Evolutionary conservation across 164 flowering plant species (phyloP).

Genomic region (Stephania yunnanensis): DNA sequence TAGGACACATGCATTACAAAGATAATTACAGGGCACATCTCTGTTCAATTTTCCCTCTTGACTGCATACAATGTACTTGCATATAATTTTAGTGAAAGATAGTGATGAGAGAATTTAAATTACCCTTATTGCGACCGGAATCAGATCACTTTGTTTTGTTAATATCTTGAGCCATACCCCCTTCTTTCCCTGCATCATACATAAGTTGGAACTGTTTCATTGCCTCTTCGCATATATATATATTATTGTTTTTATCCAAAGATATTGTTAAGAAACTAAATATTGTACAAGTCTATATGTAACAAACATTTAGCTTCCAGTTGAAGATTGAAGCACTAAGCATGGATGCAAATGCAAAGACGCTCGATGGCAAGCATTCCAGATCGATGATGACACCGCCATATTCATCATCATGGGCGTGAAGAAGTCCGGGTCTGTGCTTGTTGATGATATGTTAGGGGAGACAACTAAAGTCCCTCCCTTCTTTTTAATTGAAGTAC

Average conservation of each 20-base stretch:
- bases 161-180: conserved; percentile 53
- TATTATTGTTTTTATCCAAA: neutral
- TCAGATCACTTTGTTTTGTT: conserved; percentile 44
- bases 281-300: neutral
- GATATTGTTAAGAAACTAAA: neutral
- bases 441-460: conserved; percentile 26
- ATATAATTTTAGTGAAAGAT: too few relatives aligned
- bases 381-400: conserved; percentile 45
- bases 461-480: conserved; percentile 26
- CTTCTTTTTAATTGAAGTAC: conserved; percentile 13
- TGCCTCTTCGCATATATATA: neutral
- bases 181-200: conserved; percentile 44
- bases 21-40: too few relatives aligned
- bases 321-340: conserved; percentile 39
- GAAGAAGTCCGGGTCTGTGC: conserved; percentile 28
- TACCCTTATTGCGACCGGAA: conserved; percentile 57
- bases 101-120: too few relatives aligned
- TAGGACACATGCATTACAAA: neutral
- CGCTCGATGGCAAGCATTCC: conserved; percentile 36
- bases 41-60: too few relatives aligned
- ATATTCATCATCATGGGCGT: conserved; percentile 54
- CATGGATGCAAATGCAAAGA: conserved; percentile 40
- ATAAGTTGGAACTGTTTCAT: neutral
- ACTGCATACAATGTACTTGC: too few relatives aligned
- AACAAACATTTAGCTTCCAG: conserved; percentile 48